phyloP scores from a whole-genome alignment of 1,284 basidiomycete species.

The Pseudozyma hubeiensis region DNA sequence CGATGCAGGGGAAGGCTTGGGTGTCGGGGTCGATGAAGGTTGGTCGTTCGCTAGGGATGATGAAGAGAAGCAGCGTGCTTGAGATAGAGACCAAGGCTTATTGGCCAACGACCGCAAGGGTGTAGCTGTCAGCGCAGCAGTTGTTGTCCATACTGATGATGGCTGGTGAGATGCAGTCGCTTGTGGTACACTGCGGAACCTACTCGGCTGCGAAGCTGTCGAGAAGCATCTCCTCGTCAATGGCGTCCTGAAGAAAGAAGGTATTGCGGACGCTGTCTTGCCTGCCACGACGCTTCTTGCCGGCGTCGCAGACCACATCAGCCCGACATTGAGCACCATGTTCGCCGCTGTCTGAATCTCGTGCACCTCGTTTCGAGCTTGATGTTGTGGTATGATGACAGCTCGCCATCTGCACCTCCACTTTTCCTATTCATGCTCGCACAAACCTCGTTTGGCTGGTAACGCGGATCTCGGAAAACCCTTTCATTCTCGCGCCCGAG shows the following conservation, averaged over 20 bases:
- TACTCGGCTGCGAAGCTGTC: neutral
- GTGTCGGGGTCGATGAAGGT: constrained; percentile 72
- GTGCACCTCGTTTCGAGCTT: neutral
- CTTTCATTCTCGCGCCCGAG: neutral
- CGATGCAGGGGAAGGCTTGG: constrained; percentile 71
- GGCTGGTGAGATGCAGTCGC: neutral
- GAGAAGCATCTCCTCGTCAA: constrained; percentile 1
- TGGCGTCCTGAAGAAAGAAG: neutral
- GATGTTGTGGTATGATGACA: neutral
- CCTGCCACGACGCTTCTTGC: constrained; percentile 1
- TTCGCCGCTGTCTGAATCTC: neutral
- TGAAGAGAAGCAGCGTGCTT: neutral
- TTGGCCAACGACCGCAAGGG: no score
- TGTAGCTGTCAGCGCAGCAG: no score
- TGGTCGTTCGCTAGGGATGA: constrained; percentile 22
- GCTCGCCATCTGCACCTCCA: constrained; percentile 4
- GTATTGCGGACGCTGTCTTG: neutral
- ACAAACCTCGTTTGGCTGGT: no score
- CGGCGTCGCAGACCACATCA: constrained; percentile 6
- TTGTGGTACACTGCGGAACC: neutral
- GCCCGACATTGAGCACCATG: constrained; percentile 22
- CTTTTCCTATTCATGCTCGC: neutral
- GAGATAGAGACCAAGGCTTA: no score
- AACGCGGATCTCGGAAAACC: constrained; percentile 14
- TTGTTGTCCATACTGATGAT: no score